Conservation (phyloP, 805 yeast genomes). For the Candida glaebosa region DNA sequence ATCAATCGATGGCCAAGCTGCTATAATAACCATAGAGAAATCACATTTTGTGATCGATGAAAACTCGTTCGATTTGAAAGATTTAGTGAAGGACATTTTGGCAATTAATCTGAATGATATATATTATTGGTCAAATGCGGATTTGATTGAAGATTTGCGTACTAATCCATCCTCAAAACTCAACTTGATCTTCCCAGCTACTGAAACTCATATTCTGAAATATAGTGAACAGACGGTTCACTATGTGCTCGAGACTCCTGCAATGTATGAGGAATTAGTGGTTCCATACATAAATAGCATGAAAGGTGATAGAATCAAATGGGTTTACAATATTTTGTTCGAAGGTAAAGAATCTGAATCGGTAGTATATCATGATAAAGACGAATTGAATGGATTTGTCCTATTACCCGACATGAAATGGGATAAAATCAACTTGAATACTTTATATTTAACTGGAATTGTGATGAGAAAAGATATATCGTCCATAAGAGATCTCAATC, state of each 20-base stretch:
- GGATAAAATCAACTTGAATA: slow-evolving; percentile 70
- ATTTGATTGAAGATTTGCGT: slow-evolving; percentile 45
- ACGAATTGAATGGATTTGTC: slow-evolving; percentile 59
- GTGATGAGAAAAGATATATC: slow-evolving; percentile 66
- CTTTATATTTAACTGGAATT: slow-evolving; percentile 76
- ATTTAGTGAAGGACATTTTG: slow-evolving; percentile 18
- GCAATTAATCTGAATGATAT: slow-evolving; percentile 72
- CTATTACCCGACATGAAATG: slow-evolving; percentile 95
- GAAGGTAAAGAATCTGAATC: slow-evolving; percentile 83
- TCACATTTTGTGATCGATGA: slow-evolving; percentile 50
- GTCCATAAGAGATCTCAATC: slow-evolving; percentile 71
- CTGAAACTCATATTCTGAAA: slow-evolving; percentile 77
- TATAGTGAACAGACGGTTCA: slow-evolving; percentile 59
- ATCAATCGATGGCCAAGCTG: slow-evolving; percentile 51
- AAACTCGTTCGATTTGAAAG: slow-evolving; percentile 10
- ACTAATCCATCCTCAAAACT: slow-evolving; percentile 60
- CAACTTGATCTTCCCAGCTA: slow-evolving; percentile 85
- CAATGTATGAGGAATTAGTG: slow-evolving; percentile 57
- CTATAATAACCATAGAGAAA: slow-evolving; percentile 73
- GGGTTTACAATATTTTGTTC: slow-evolving; percentile 85
- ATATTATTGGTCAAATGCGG: slow-evolving; percentile 74
- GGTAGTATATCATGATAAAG: slow-evolving; percentile 62
- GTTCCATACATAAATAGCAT: slow-evolving; percentile 73
- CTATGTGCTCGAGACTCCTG: slow-evolving; percentile 77
- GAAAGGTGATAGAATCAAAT: slow-evolving; percentile 74